Percentiles rank a stretch among this genome's conserved stretches.
Evolutionary conservation across 345 rosid species (phyloP).

Genomic region (Diplotaxis tenuifolia): DNA sequence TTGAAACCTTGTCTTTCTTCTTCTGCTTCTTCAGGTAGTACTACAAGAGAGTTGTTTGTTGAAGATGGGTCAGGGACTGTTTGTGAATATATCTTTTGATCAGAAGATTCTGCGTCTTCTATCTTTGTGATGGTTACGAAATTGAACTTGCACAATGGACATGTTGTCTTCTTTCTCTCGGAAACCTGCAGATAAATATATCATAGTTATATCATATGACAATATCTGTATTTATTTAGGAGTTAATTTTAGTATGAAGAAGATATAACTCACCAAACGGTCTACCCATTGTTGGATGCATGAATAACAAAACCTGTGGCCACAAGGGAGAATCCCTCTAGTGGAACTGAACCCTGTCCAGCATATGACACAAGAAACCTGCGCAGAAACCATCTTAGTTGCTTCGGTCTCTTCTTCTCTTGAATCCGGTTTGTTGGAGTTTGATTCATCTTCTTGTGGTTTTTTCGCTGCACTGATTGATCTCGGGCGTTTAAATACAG

Average conservation of each 20-base stretch:
- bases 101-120: slow-evolving; percentile 69
- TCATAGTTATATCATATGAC: slow-evolving; percentile 5
- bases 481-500: slow-evolving; percentile 35
- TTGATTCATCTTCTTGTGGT: slow-evolving; percentile 22
- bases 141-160: slow-evolving; percentile 84
- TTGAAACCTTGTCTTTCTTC: slow-evolving; percentile 41
- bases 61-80: slow-evolving; percentile 61
- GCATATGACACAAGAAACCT: slow-evolving; percentile 87
- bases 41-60: slow-evolving; percentile 41
- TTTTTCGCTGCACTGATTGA: background rate
- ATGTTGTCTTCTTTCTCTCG: slow-evolving; percentile 55
- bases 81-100: slow-evolving; percentile 93
- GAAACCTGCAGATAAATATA: slow-evolving; percentile 45
- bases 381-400: slow-evolving; percentile 39
- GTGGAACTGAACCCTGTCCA: slow-evolving; percentile 85
- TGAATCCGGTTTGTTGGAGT: slow-evolving; percentile 23
- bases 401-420: slow-evolving; percentile 29
- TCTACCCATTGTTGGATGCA: slow-evolving; percentile 88
- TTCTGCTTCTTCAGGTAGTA: slow-evolving; percentile 47
- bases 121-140: slow-evolving; percentile 67
- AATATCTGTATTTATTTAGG: slow-evolving; percentile 14
- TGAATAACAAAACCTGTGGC: slow-evolving; percentile 91
- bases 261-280: slow-evolving; percentile 54
- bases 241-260: background rate
- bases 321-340: slow-evolving; percentile 86